Evolutionary conservation across 2,329 filamentous ascomycete species (phyloP).

Genomic region (Bipolaris cookei): DNA sequence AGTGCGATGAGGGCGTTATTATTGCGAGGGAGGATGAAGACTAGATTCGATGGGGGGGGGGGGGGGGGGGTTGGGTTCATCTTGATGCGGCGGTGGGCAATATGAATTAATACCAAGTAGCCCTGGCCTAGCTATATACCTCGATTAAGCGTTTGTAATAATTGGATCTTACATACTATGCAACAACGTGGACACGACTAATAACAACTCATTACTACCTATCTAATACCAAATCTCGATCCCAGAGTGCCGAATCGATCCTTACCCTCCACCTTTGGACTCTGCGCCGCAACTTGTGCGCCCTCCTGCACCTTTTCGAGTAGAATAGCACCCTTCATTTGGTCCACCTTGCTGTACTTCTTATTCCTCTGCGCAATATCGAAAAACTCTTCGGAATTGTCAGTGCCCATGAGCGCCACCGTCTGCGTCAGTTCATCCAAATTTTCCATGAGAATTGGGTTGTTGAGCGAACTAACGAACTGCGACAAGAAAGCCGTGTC

Average conservation of each 20-base stretch:
- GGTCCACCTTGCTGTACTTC: slow-evolving; percentile 92
- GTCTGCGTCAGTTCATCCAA: slow-evolving; percentile 94
- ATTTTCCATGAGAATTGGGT: slow-evolving; percentile 86
- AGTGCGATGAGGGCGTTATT: slow-evolving; percentile 39
- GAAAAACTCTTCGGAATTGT: slow-evolving; percentile 96
- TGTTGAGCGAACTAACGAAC: slow-evolving; percentile 87
- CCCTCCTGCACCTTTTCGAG: slow-evolving; percentile 73
- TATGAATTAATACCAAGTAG: neutral
- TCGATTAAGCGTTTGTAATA: neutral
- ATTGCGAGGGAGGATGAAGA: slow-evolving; percentile 29
- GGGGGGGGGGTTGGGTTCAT: no score
- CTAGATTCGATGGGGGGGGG: neutral
- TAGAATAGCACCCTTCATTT: slow-evolving; percentile 83
- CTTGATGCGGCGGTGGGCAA: neutral
- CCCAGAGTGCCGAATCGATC: slow-evolving; percentile 47
- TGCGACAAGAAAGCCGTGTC: slow-evolving; percentile 84
- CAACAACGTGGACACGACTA: neutral
- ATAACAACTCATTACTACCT: neutral
- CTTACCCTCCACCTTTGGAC: slow-evolving; percentile 35
- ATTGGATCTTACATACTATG: neutral
- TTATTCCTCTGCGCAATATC: slow-evolving; percentile 88
- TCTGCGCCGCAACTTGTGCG: slow-evolving; percentile 44
- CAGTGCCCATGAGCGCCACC: slow-evolving; percentile 80
- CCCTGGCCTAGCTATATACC: neutral
- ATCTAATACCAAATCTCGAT: slow-evolving; percentile 41